Evolutionary conservation across 441 rosid genomes (phyloP), one percentile per base, ranked within the genome.

Genomic region (Brassica balearica): DNA sequence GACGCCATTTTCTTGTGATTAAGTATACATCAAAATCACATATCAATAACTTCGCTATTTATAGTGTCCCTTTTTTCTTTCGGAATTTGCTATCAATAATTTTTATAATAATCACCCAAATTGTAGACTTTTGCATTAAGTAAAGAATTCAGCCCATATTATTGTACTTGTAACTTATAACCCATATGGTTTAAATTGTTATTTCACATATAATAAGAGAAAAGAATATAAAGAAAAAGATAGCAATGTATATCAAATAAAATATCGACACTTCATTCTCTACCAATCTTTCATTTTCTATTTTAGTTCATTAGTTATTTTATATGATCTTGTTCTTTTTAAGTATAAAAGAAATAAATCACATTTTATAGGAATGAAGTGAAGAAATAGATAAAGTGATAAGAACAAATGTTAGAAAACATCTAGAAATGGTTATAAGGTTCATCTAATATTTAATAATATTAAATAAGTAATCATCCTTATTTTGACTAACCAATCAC

Each of bases 171-270:
- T 32, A 32, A 32, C 20, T 63, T 27, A 62, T 32, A 15, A 6
- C 68, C 43, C 14, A 29, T 8, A 62, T 2, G 43, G 43, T 62
- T 29, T 29, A 29, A 29, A 29, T 29, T 29, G 34, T 29, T 29
- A 29, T 29, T 29, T 64, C 20, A 32, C 9, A 64, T 32, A 29
- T 64, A 32, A 34, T 8, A 64, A 32, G 12, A 19, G 6, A 65
- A 17, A 69, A 58, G 11, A 53, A 3, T 20, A 29, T 8, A 29
- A 29, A 29, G 29, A 53, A 0, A 69, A 27, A 5, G 29, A 9
- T 69, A 3, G 15, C 46, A 69, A 27, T 51, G 5, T 53, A 15
- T 55, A 32, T 69, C 63, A 55, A 55, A 17, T 17, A 69, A 29
- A 27, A 53, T 15, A 29, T 32, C 11, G 11, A 29, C 27, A 53